Evolutionary conservation across 306 rosid genomes (phyloP).

Genomic region (Begonia masoniana): DNA sequence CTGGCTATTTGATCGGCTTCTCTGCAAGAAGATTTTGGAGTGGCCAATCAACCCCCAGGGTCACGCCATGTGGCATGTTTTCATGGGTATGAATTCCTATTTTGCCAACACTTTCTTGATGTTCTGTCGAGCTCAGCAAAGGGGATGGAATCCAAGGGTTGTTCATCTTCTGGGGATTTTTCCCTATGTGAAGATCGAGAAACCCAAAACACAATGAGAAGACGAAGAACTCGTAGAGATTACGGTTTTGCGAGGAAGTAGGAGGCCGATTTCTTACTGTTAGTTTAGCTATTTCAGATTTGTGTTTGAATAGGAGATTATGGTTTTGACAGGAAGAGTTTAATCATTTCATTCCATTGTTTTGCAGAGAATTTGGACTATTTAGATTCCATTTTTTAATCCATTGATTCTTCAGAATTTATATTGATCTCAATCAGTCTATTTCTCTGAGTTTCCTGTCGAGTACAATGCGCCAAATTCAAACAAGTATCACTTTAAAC

Average conservation of each 20-base stretch:
- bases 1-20: constrained; percentile 50
- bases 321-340: constrained; percentile 4
- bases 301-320: not conserved
- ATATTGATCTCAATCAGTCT: too few species aligned
- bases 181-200: constrained; percentile 68
- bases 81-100: constrained; percentile 64
- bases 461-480: too few species aligned
- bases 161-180: constrained; percentile 43
- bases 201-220: constrained; percentile 52
- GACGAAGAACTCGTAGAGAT: constrained; percentile 8
- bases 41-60: constrained; percentile 67
- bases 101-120: constrained; percentile 78
- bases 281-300: too few species aligned
- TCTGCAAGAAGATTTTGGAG: constrained; percentile 51
- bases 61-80: constrained; percentile 79
- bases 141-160: constrained; percentile 55
- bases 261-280: too few species aligned
- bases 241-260: too few species aligned
- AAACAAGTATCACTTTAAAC: too few species aligned
- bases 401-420: too few species aligned
- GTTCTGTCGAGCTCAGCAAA: constrained; percentile 88
- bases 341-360: too few species aligned
- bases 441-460: too few species aligned
- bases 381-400: too few species aligned
- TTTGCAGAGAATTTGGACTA: too few species aligned